These are phyloP conservation scores for Bimuria novae-zelandiae DNA, from an alignment of 2,329 filamentous ascomycete species.

Conservation along the genomic window DNA sequence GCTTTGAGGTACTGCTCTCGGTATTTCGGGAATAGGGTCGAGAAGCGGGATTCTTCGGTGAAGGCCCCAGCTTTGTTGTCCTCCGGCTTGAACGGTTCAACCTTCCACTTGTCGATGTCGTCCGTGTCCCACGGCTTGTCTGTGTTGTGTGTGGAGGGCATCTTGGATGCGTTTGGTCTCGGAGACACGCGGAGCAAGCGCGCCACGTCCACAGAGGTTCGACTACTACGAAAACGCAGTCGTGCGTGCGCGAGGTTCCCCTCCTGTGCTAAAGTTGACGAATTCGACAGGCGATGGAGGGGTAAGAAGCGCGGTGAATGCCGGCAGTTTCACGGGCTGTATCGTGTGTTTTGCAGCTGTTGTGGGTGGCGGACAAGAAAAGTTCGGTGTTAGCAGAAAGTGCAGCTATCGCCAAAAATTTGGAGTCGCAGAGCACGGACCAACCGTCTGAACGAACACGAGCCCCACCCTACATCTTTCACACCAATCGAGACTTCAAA, in stretches of 20 bases:
- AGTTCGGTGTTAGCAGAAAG: background rate
- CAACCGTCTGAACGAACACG: background rate
- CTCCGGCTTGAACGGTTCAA: constrained; percentile 80
- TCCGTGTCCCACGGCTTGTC: constrained; percentile 83
- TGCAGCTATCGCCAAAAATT: background rate
- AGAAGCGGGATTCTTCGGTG: constrained; percentile 89
- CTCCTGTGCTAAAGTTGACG: too few relatives aligned
- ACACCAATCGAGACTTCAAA: too few relatives aligned
- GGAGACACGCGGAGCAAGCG: background rate
- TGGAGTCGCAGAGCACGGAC: background rate
- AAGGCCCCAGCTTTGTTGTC: constrained; percentile 88
- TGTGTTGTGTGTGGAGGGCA: constrained; percentile 75
- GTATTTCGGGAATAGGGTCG: constrained; percentile 85
- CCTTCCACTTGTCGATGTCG: constrained; percentile 96
- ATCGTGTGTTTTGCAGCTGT: background rate
- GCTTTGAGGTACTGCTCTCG: constrained; percentile 92
- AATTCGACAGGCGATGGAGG: too few relatives aligned
- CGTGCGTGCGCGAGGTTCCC: too few relatives aligned
- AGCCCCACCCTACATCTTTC: too few relatives aligned
- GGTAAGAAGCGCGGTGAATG: too few relatives aligned
- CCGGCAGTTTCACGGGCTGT: too few relatives aligned
- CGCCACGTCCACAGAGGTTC: background rate
- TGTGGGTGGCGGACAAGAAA: background rate
- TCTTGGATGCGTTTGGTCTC: constrained; percentile 1
- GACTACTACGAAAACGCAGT: background rate